These are phyloP conservation scores for Allomyces arbusculus DNA, from an alignment of 192 early-diverging fungal genomes.

Conservation along the genomic window DNA sequence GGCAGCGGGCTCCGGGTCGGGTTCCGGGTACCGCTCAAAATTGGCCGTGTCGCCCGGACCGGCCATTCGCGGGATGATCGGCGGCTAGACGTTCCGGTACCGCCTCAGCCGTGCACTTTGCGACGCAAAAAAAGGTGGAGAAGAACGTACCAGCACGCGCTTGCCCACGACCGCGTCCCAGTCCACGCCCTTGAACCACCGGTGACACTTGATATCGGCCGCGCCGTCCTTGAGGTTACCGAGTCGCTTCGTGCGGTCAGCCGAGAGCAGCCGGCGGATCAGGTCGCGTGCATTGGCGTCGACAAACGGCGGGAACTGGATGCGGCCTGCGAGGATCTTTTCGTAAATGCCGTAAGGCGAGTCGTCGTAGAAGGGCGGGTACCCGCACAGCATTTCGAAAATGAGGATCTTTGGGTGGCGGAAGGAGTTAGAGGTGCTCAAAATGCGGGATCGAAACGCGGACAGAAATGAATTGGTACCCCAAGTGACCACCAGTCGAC, in stretches of 20 bases:
- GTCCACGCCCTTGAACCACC: constrained; percentile 84
- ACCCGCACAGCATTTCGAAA: constrained; percentile 79
- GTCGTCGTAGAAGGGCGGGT: constrained; percentile 96
- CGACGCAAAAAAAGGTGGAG: not conserved
- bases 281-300: constrained; percentile 68
- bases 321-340: constrained; percentile 81
- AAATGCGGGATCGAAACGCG: no score
- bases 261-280: constrained; percentile 71
- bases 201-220: constrained; percentile 79
- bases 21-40: constrained; percentile 93
- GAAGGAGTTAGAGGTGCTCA: no score
- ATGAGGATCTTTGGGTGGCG: constrained; percentile 40
- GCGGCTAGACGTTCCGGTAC: constrained; percentile 15
- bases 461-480: not conserved
- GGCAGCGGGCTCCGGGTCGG: constrained; percentile 2
- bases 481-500: constrained; percentile 99
- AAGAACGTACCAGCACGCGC: constrained; percentile 21
- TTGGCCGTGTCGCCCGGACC: constrained; percentile 90
- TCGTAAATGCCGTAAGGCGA: constrained; percentile 96
- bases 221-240: constrained; percentile 84
- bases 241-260: constrained; percentile 77
- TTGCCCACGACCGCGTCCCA: constrained; percentile 70
- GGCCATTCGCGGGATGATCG: constrained; percentile 71
- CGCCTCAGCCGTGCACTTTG: constrained; percentile 2
- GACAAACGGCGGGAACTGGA: constrained; percentile 77